Conservation (phyloP, 495 filamentous ascomycete genomes). For the Parmelia sp. region DNA sequence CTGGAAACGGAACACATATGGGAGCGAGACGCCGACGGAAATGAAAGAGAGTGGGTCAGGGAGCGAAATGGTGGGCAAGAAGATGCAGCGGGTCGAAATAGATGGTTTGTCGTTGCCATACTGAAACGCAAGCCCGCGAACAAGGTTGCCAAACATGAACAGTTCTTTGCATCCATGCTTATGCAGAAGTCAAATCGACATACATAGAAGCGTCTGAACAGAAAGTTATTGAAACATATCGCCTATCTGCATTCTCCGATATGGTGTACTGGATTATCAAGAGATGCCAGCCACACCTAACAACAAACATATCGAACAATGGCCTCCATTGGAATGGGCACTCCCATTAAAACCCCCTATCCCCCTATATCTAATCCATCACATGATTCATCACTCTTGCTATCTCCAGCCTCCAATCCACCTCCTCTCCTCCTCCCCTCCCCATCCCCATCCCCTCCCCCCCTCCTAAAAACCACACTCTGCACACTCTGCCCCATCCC, state of each 20-base stretch:
- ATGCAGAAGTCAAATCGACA: slow-evolving; percentile 19
- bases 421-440: neutral
- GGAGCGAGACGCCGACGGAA: slow-evolving; percentile 65
- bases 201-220: neutral
- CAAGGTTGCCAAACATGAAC: slow-evolving; percentile 6
- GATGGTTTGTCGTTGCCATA: slow-evolving; percentile 71
- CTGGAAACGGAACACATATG: slow-evolving; percentile 61
- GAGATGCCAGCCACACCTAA: neutral
- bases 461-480: slow-evolving; percentile 63
- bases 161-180: slow-evolving; percentile 12
- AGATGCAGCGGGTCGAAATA: slow-evolving; percentile 64
- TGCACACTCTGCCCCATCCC: slow-evolving; percentile 75
- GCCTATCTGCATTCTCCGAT: neutral
- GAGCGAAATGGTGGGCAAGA: slow-evolving; percentile 44
- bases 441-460: slow-evolving; percentile 4
- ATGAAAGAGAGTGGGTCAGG: slow-evolving; percentile 57
- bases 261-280: neutral
- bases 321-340: neutral
- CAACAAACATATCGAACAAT: neutral
- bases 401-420: neutral
- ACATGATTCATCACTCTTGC: neutral
- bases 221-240: neutral
- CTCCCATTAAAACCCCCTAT: neutral
- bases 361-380: too few species aligned
- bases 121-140: slow-evolving; percentile 38